Evolutionary conservation across 345 rosid genomes (phyloP).

Genomic region (Moricandia arvensis): DNA sequence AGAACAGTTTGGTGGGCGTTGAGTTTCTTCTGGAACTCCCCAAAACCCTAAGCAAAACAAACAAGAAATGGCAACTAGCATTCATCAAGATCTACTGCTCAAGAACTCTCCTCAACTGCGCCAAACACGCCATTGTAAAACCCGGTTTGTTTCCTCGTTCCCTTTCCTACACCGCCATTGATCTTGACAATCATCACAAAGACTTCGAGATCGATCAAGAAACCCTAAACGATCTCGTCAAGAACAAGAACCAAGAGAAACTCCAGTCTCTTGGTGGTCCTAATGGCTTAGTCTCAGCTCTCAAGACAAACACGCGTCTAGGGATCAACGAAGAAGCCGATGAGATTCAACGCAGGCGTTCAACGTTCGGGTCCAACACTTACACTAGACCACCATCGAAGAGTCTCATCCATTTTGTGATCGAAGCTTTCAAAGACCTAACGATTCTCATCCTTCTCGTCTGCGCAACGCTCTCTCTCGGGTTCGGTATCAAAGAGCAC

Average conservation of each 20-base stretch:
- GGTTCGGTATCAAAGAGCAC: slow-evolving; percentile 56
- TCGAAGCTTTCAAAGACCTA: slow-evolving; percentile 57
- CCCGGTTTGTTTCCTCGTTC: slow-evolving; percentile 19
- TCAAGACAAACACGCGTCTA: slow-evolving; percentile 31
- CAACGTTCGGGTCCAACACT: slow-evolving; percentile 56
- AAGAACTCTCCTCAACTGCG: slow-evolving; percentile 43
- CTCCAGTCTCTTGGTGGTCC: slow-evolving; percentile 46
- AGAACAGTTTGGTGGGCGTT: slow-evolving; percentile 13
- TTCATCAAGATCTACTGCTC: slow-evolving; percentile 51
- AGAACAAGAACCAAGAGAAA: slow-evolving; percentile 35
- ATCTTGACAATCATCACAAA: slow-evolving; percentile 12
- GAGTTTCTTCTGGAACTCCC: slow-evolving; percentile 40
- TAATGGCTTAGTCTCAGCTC: slow-evolving; percentile 37
- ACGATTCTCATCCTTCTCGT: slow-evolving; percentile 56
- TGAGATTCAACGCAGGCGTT: slow-evolving; percentile 40
- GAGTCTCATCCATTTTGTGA: slow-evolving; percentile 45
- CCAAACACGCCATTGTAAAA: background rate
- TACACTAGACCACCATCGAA: slow-evolving; percentile 62
- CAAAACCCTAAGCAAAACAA: slow-evolving; percentile 27
- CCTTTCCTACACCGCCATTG: slow-evolving; percentile 28
- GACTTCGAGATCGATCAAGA: slow-evolving; percentile 38
- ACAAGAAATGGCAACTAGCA: slow-evolving; percentile 59
- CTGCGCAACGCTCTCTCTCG: slow-evolving; percentile 66
- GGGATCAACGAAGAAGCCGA: slow-evolving; percentile 42
- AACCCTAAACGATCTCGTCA: slow-evolving; percentile 43